These are phyloP conservation scores for Salix brachista DNA, from an alignment of 345 rosid genomes.

Conservation along the genomic window DNA sequence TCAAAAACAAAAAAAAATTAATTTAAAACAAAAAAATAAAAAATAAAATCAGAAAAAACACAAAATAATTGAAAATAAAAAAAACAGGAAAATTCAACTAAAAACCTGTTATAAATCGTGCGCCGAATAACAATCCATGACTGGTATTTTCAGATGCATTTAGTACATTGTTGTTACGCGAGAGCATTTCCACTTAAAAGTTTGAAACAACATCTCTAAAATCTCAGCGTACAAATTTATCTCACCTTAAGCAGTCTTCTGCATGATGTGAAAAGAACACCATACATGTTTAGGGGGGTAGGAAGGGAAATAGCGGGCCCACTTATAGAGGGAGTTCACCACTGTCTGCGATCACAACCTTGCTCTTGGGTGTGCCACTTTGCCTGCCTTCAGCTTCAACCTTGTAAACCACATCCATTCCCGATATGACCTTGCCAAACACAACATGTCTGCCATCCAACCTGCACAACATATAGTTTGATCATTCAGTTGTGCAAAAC, in stretches of 20 bases:
- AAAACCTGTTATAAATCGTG: not conserved
- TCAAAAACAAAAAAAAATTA: too few species aligned
- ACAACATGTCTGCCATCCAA: slow-evolving; percentile 95
- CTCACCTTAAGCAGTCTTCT: not conserved
- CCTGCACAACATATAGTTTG: slow-evolving; percentile 39
- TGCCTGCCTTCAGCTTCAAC: slow-evolving; percentile 91
- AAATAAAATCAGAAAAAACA: too few species aligned
- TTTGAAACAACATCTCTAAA: not conserved
- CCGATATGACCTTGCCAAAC: slow-evolving; percentile 91
- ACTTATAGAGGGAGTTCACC: slow-evolving; percentile 79
- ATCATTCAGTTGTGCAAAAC: not conserved
- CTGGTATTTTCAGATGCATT: not conserved
- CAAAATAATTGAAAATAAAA: too few species aligned
- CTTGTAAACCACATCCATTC: slow-evolving; percentile 94
- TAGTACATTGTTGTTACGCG: not conserved
- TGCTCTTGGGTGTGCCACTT: slow-evolving; percentile 77
- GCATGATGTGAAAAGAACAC: not conserved
- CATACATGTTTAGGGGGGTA: too few species aligned
- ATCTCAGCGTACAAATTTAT: not conserved
- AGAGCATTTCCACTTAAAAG: not conserved
- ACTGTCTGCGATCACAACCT: slow-evolving; percentile 79
- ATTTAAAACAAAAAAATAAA: too few species aligned
- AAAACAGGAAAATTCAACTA: too few species aligned
- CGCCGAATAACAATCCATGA: not conserved
- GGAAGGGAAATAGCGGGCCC: not conserved